Evolutionary conservation across 306 rosid genomes (phyloP), one percentile per base, ranked within the genome.

Genomic region (Mucuna pruriens): DNA sequence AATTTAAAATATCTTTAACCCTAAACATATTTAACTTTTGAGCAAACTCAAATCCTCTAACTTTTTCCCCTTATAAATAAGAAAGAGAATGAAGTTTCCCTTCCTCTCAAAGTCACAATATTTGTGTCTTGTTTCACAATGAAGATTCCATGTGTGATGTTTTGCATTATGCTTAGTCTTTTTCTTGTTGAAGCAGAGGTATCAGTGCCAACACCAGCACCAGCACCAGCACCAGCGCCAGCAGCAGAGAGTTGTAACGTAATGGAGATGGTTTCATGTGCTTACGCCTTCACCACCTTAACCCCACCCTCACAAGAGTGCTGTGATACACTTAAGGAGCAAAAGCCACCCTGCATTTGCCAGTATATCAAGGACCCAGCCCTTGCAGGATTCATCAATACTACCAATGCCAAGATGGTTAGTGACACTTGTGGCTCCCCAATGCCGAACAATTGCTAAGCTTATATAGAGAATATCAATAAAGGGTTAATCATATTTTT

Each of bases 191-290:
- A 15, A 42, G 52, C 13, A 44, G 31, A 5, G 11, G 36, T 68
- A 19, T 22, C 54, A 22, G 15, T n/a, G 25, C 7, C 5, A 17
- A 39, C 4, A 0, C 34, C 64, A 22, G 16, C 1, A 7, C 17
- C 25, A 13, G 34, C 65, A 0, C 31, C 62, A 9, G 62, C 31
- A 0, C 2, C 22, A n/a, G 16, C 63, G 0, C 34, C 54, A 11
- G 33, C 13, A 33, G 52, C 52, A 10, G 55, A 42, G 55, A 11
- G 11, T 42, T 69, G 75, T 1, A 69, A 69, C 11, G 57, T 44
- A 26, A 69, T 69, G 57, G 75, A 69, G 57, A 2, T 69, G 20
- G 57, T 69, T 69, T 39, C 75, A 69, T 69, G 75, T 44, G 75
- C 57, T 15, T 7, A 44, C 44, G 75, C 75, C 36, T 69, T 42